These are phyloP conservation scores for Aspergillus persii DNA, from an alignment of 2,329 filamentous ascomycete species.

Conservation along the genomic window DNA sequence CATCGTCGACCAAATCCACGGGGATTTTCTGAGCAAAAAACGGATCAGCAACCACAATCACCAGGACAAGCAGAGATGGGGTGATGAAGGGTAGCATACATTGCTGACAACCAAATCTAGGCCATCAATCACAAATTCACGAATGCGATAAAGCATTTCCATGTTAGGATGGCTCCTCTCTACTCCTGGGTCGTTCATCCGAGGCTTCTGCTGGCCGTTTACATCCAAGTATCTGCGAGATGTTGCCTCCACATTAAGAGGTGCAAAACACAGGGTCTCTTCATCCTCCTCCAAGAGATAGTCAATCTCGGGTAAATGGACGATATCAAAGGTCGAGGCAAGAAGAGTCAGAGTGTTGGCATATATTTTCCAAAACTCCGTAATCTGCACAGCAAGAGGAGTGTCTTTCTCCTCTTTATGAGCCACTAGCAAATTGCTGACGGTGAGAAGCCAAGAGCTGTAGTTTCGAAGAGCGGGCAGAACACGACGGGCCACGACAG, in stretches of 20 bases:
- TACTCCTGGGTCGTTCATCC: conserved; percentile 50
- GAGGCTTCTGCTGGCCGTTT: conserved; percentile 49
- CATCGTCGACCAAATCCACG: conserved; percentile 46
- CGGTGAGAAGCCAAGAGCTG: conserved; percentile 64
- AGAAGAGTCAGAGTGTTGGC: conserved; percentile 61
- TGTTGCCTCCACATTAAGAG: conserved; percentile 53
- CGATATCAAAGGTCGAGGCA: conserved; percentile 57
- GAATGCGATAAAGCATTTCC: conserved; percentile 66
- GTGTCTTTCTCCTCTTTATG: conserved; percentile 51
- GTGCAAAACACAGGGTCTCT: conserved; percentile 64
- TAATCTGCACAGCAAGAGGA: conserved; percentile 56
- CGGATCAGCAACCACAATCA: conserved; percentile 16
- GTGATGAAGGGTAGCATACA: conserved; percentile 25
- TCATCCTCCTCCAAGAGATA: conserved; percentile 70
- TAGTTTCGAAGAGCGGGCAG: conserved; percentile 66
- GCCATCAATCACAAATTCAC: conserved; percentile 62
- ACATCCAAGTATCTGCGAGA: conserved; percentile 52
- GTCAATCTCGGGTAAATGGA: conserved; percentile 53
- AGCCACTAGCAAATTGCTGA: conserved; percentile 54
- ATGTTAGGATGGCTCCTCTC: conserved; percentile 57
- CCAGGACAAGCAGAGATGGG: background rate
- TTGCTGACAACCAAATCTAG: conserved; percentile 55
- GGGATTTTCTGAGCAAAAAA: conserved; percentile 44
- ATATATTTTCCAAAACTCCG: conserved; percentile 65
- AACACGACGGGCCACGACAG: conserved; percentile 58